Base-by-base conservation (phyloP, 2,329 filamentous ascomycete genomes). In the Phialemoniopsis sp. region DNA sequence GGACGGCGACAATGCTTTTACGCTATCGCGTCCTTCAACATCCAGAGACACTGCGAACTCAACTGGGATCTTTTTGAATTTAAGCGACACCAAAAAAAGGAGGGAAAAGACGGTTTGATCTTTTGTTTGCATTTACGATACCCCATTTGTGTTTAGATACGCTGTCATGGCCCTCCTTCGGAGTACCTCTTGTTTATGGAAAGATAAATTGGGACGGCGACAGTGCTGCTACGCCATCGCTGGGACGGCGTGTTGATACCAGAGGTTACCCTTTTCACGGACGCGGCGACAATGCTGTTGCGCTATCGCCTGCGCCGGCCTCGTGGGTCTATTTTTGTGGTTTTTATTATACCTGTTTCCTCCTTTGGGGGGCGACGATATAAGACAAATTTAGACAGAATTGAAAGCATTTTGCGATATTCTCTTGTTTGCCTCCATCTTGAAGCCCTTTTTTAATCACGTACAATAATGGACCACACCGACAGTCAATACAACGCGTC, bases 151-250 rank as follows among this genome's bases (percentile, higher is more conserved):
- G 65, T 73, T 70, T 68, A 56, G 55, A 72, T 73, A 70, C 66
- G 68, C 68, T 69, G 66, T 72, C 66, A 48, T 46, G 50, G 21
- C 21, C 21, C 21, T 26, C 21, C 21, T 26, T 10, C 6, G 21
- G 21, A 26, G 21, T 10, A 26, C 21, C 21, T 26, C 6, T 26
- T 26, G 21, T 26, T 26, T 26, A 26, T 26, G 21, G 21, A 26
- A 26, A 26, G 21, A 26, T 26, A 26, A 26, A 26, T 26, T 26
- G 21, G 21, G 70, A 68, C 69, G 65, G 68, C 66, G 68, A 73
- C 56, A 73, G 70, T 73, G 70, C 70, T 70, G 46, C 57, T 73
- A 72, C 70, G 70, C 70, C 70, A 73, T 73, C 63, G 67, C 67
- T 68, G 68, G 66, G 70, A 72, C 68, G 68, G 68, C 61, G 68